phyloP scores from a whole-genome alignment of 1,284 basidiomycete genomes.

The Apiotrichum domesticum region DNA sequence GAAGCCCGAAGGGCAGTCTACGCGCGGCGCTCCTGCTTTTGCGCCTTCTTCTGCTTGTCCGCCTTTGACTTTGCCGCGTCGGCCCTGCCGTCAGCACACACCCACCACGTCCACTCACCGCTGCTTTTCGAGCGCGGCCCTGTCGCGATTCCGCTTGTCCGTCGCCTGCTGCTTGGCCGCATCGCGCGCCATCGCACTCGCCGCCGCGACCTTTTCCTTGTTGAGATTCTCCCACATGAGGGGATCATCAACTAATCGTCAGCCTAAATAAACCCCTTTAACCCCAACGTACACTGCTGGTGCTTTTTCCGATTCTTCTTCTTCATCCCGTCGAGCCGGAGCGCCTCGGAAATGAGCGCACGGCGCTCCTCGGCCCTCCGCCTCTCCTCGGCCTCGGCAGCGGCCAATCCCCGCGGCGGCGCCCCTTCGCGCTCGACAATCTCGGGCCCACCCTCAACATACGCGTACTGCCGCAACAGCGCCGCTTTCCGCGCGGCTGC shows the following conservation, averaged over 20 bases:
- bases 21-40: slow-evolving; percentile 43
- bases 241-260: slow-evolving; percentile 32
- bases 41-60: slow-evolving; percentile 46
- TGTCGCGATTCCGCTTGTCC: slow-evolving; percentile 39
- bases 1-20: slow-evolving; percentile 5
- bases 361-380: slow-evolving; percentile 39
- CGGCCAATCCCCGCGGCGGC: slow-evolving; percentile 21
- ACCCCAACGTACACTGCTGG: slow-evolving; percentile 29
- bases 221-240: slow-evolving; percentile 38
- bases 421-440: slow-evolving; percentile 16
- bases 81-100: slow-evolving; percentile 21
- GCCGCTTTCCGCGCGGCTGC: slow-evolving; percentile 34
- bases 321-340: slow-evolving; percentile 41
- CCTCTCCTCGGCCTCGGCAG: slow-evolving; percentile 32
- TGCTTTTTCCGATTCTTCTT: slow-evolving; percentile 42
- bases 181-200: slow-evolving; percentile 37
- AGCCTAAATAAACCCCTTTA: neutral
- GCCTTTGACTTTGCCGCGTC: slow-evolving; percentile 45
- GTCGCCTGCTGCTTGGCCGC: slow-evolving; percentile 32
- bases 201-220: slow-evolving; percentile 38
- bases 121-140: slow-evolving; percentile 45
- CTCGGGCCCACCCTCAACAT: slow-evolving; percentile 34
- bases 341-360: slow-evolving; percentile 35
- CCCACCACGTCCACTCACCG: slow-evolving; percentile 23
- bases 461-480: slow-evolving; percentile 43